These are phyloP conservation scores for Mentha longifolia DNA, from an alignment of 257 asterid species.

Conservation along the genomic window DNA sequence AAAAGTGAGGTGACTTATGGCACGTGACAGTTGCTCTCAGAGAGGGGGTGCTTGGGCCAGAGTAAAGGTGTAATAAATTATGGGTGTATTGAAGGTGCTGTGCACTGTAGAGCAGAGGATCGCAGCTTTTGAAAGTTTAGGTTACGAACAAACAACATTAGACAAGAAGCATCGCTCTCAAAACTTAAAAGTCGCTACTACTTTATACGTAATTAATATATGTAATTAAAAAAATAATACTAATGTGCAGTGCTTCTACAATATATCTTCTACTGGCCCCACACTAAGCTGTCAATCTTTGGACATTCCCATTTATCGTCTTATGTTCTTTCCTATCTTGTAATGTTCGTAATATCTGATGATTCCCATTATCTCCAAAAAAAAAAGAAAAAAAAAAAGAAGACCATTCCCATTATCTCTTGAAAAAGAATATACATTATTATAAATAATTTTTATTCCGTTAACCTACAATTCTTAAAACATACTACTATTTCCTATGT, in stretches of 20 bases:
- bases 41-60: conserved; percentile 34
- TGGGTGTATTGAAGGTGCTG: conserved; percentile 22
- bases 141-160: conserved; percentile 32
- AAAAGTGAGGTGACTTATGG: neutral
- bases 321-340: conserved; percentile 23
- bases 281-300: conserved; percentile 46
- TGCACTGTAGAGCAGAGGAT: neutral
- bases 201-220: neutral
- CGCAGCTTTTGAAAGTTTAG: conserved; percentile 27
- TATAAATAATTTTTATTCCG: too few relatives aligned
- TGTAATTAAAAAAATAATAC: neutral
- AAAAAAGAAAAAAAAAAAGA: too few relatives aligned
- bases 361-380: neutral
- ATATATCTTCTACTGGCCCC: conserved; percentile 31
- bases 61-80: conserved; percentile 29
- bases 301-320: conserved; percentile 56
- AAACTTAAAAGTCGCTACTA: conserved; percentile 6
- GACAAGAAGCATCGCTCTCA: conserved; percentile 32
- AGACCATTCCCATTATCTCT: neutral
- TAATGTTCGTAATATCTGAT: neutral
- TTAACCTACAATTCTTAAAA: too few relatives aligned
- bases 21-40: conserved; percentile 48
- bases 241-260: neutral
- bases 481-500: too few relatives aligned
- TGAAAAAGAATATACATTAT: neutral